phyloP scores from a whole-genome alignment of 345 rosid species.

The Salix caprea region DNA sequence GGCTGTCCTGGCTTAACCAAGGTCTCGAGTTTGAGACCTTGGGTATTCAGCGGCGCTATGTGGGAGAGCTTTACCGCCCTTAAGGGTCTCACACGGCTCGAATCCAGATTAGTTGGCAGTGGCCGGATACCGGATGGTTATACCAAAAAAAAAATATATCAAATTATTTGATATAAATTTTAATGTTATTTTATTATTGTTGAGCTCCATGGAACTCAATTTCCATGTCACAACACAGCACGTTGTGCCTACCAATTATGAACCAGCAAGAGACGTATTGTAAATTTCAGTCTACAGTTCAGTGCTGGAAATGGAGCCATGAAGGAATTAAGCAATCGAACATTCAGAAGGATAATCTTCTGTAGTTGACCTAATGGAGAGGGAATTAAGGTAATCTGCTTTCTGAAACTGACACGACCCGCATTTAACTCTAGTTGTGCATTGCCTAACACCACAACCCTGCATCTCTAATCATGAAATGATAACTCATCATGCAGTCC shows the following conservation, averaged over 20 bases:
- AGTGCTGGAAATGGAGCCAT: background rate
- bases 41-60: no score
- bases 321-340: no score
- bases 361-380: background rate
- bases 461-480: background rate
- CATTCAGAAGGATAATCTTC: no score
- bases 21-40: no score
- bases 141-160: no score
- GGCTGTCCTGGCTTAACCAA: no score
- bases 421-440: background rate
- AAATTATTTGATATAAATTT: no score
- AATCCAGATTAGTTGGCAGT: no score
- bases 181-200: background rate
- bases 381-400: background rate
- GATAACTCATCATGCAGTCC: background rate
- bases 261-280: background rate
- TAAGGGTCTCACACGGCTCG: no score
- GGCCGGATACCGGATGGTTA: no score
- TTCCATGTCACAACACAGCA: background rate
- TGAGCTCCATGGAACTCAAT: background rate
- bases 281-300: background rate
- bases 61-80: no score
- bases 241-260: background rate
- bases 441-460: background rate
- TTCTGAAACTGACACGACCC: background rate